Percentiles rank a stretch among this genome's conserved stretches.
Evolutionary conservation across 257 asterid genomes (phyloP).

Genomic region (Fraxinus anomala): DNA sequence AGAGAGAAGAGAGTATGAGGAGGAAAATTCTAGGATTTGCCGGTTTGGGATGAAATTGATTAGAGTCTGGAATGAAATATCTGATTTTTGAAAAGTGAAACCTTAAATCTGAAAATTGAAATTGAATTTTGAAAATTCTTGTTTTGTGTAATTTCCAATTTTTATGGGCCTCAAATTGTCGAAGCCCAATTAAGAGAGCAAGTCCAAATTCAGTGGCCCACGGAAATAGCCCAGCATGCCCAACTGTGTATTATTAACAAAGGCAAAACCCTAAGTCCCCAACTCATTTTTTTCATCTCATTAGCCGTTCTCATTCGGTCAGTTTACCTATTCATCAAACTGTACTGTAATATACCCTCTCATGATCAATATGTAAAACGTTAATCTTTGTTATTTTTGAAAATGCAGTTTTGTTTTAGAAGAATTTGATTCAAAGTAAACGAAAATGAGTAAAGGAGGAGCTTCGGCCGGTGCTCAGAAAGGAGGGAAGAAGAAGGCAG

Average conservation of each 20-base stretch:
- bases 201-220: neutral
- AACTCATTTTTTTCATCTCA: neutral
- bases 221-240: neutral
- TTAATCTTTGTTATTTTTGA: neutral
- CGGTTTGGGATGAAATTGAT: too few species aligned
- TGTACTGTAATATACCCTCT: neutral
- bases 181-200: neutral
- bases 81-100: too few species aligned
- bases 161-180: too few species aligned
- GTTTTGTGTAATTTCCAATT: too few species aligned
- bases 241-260: neutral
- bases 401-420: neutral
- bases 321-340: neutral
- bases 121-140: too few species aligned
- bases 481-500: slow-evolving; percentile 40
- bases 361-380: neutral
- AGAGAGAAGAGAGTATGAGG: too few species aligned
- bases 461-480: slow-evolving; percentile 32
- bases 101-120: too few species aligned
- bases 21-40: too few species aligned
- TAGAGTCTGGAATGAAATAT: too few species aligned
- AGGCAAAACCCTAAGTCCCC: neutral
- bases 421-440: slow-evolving; percentile 22
- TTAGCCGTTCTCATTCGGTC: neutral
- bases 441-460: slow-evolving; percentile 9